These are phyloP conservation scores for Hansenula sp. DNA, from an alignment of 1,139 yeast genomes.

Conservation along the genomic window DNA sequence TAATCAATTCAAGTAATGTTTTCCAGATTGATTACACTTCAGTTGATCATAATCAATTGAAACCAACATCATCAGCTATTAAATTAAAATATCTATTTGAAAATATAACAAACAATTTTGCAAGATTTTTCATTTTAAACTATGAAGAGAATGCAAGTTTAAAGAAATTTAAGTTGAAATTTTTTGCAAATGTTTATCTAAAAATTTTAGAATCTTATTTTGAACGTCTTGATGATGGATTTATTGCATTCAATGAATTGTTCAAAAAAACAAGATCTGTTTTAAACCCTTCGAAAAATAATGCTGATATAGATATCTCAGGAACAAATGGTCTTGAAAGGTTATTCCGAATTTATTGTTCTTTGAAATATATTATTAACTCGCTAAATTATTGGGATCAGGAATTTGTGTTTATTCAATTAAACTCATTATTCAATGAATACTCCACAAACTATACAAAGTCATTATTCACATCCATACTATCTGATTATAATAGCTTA, in stretches of 20 bases:
- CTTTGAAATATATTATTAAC: slow-evolving; percentile 48
- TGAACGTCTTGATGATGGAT: slow-evolving; percentile 43
- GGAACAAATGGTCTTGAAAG: slow-evolving; percentile 48
- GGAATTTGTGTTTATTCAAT: slow-evolving; percentile 58
- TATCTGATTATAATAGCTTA: slow-evolving; percentile 43
- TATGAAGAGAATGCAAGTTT: slow-evolving; percentile 47
- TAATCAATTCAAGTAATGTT: slow-evolving; percentile 49
- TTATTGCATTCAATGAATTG: slow-evolving; percentile 43
- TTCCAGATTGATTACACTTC: slow-evolving; percentile 62
- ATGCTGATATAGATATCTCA: slow-evolving; percentile 34
- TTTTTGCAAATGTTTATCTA: slow-evolving; percentile 68
- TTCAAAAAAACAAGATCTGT: slow-evolving; percentile 37
- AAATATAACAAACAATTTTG: slow-evolving; percentile 59
- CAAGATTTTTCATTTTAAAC: slow-evolving; percentile 29
- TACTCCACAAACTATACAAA: slow-evolving; percentile 23
- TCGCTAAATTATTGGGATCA: slow-evolving; percentile 62
- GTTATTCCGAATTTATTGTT: slow-evolving; percentile 58
- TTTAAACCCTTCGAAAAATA: slow-evolving; percentile 31
- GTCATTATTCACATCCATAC: slow-evolving; percentile 52
- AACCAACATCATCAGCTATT: slow-evolving; percentile 66
- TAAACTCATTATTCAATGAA: slow-evolving; percentile 47
- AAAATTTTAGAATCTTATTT: slow-evolving; percentile 58
- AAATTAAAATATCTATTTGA: slow-evolving; percentile 61
- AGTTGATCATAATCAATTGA: slow-evolving; percentile 38
- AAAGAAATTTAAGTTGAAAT: slow-evolving; percentile 62